A percentile compares a stretch with the other conserved stretches of the same genome.
Conservation (phyloP, 2,329 filamentous ascomycete genomes). For the Fusarium acutatum region DNA sequence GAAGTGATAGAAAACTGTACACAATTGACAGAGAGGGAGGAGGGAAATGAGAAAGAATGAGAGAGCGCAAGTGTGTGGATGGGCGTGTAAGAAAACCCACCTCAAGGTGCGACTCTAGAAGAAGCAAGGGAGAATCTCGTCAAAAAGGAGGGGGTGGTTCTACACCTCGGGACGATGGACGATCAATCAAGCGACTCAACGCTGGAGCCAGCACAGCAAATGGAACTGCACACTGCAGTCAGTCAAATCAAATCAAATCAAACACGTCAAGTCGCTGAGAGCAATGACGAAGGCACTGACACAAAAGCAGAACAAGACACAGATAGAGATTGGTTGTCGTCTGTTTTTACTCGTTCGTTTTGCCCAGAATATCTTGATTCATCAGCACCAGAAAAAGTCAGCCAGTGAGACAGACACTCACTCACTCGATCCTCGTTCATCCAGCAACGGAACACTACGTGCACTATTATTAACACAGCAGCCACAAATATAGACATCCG, state of each 20-base stretch:
- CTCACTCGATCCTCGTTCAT: slow-evolving; percentile 19
- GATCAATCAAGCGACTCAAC: slow-evolving; percentile 35
- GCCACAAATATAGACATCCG: slow-evolving; percentile 19
- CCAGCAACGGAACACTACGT: slow-evolving; percentile 18
- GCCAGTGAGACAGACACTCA: neutral
- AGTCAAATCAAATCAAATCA: slow-evolving; percentile 27
- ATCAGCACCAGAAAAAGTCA: slow-evolving; percentile 11
- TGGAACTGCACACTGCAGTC: slow-evolving; percentile 28
- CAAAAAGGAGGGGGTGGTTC: slow-evolving; percentile 5
- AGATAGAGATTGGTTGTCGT: slow-evolving; percentile 13
- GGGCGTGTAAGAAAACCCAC: slow-evolving; percentile 27
- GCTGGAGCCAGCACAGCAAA: slow-evolving; percentile 36
- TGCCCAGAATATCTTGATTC: slow-evolving; percentile 18
- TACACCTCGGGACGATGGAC: slow-evolving; percentile 27
- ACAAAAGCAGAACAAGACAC: slow-evolving; percentile 31
- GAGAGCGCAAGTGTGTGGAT: slow-evolving; percentile 9
- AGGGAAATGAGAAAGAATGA: slow-evolving; percentile 11
- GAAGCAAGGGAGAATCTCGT: slow-evolving; percentile 26
- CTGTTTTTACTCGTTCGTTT: slow-evolving; percentile 15
- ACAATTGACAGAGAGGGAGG: neutral
- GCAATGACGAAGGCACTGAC: slow-evolving; percentile 31
- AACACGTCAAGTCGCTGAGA: slow-evolving; percentile 28
- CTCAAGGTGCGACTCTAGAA: slow-evolving; percentile 24
- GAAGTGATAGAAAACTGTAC: neutral
- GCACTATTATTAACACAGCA: slow-evolving; percentile 7